Evolutionary conservation across 2,329 filamentous ascomycete species (phyloP).

Genomic region (Claviceps citrina): DNA sequence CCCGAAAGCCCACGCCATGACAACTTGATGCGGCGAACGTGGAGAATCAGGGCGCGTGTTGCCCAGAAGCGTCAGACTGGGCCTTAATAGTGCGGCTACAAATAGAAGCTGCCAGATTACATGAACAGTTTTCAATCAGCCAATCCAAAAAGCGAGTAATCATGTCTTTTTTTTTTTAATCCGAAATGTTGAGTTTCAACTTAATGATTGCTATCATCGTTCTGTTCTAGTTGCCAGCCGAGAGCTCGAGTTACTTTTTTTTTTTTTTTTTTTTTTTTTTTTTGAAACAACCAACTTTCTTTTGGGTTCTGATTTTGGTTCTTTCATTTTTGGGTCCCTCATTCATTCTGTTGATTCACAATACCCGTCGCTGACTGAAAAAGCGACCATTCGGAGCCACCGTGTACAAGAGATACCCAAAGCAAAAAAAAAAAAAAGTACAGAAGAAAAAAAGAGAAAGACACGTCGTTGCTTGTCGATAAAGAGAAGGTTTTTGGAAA

Average conservation of each 20-base stretch:
- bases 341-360: background rate
- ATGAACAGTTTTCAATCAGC: background rate
- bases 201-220: background rate
- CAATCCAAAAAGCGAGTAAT: background rate
- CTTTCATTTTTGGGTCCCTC: background rate
- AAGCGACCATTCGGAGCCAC: constrained; percentile 1
- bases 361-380: constrained; percentile 6
- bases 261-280: background rate
- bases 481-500: constrained; percentile 2
- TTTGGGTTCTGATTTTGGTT: background rate
- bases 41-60: background rate
- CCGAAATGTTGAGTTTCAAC: background rate
- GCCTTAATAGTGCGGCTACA: background rate
- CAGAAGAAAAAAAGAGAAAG: constrained; percentile 1
- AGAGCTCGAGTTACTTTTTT: background rate
- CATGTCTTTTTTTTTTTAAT: background rate
- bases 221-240: background rate
- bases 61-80: background rate
- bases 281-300: no score
- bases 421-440: constrained; percentile 2
- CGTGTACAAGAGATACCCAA: constrained; percentile 8
- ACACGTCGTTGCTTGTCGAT: background rate
- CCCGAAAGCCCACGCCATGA: background rate
- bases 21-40: background rate
- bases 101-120: background rate